phyloP scores from a whole-genome alignment of 371 early-diverging fungal genomes.

The Zancudomyces culisetae region DNA sequence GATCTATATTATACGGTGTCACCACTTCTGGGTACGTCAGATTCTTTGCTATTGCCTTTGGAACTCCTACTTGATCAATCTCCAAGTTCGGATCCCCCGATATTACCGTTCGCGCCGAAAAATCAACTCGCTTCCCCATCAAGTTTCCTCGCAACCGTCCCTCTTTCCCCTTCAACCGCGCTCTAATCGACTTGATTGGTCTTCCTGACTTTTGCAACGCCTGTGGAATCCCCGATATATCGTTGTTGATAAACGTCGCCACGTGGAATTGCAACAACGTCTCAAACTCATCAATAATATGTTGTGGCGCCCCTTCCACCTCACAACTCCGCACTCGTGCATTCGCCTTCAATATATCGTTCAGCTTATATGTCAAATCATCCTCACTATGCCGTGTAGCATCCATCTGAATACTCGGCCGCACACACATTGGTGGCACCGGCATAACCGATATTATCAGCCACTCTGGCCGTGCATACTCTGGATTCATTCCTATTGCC shows the following conservation, averaged over 20 bases:
- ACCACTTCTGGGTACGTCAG: constrained; percentile 98
- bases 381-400: constrained; percentile 90
- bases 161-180: constrained; percentile 99
- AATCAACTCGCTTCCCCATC: constrained; percentile 99
- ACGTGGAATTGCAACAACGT: constrained; percentile 93
- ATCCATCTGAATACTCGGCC: constrained; percentile 97
- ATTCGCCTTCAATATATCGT: constrained; percentile 96
- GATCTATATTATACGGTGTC: constrained; percentile 94
- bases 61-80: constrained; percentile 98
- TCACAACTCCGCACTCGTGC: constrained; percentile 72
- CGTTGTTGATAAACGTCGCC: constrained; percentile 98
- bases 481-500: constrained; percentile 80
- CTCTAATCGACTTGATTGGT: constrained; percentile 93
- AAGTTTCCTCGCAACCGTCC: constrained; percentile 98
- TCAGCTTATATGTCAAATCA: constrained; percentile 94
- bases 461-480: constrained; percentile 97
- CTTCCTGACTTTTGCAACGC: constrained; percentile 93
- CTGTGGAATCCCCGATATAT: constrained; percentile 93
- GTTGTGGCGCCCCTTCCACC: constrained; percentile 92
- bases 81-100: constrained; percentile 98
- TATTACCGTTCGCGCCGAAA: constrained; percentile 98
- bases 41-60: constrained; percentile 92
- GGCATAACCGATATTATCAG: constrained; percentile 90
- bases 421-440: constrained; percentile 96
- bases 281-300: constrained; percentile 91